Conservation (phyloP, 345 rosid genomes). For the Hevea brasiliensis region DNA sequence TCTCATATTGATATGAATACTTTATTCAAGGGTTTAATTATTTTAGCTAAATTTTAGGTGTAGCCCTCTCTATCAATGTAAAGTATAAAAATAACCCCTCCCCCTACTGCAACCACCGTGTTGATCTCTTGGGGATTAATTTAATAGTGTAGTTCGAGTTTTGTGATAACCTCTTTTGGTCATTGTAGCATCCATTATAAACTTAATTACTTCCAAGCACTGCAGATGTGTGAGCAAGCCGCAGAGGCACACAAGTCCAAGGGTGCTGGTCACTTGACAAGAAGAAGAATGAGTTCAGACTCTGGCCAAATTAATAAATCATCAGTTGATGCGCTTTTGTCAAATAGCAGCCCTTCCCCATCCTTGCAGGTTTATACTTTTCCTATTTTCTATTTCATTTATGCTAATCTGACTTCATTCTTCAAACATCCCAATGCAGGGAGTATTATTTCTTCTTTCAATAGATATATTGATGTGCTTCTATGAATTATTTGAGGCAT, state of each 20-base stretch:
- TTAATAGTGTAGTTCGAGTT: not conserved
- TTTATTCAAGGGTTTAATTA: too few relatives aligned
- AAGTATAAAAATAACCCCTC: too few relatives aligned
- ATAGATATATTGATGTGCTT: not conserved
- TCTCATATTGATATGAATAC: too few relatives aligned
- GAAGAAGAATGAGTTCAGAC: slow-evolving; percentile 75
- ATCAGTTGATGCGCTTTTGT: slow-evolving; percentile 88
- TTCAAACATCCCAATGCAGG: too few relatives aligned
- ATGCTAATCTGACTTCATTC: not conserved
- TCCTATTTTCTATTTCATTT: not conserved
- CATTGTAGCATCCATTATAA: not conserved
- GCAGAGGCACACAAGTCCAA: slow-evolving; percentile 93
- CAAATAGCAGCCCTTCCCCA: slow-evolving; percentile 46
- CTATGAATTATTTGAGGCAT: not conserved
- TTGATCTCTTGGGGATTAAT: not conserved
- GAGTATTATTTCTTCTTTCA: not conserved
- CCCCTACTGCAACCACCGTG: not conserved
- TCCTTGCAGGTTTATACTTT: slow-evolving; percentile 57
- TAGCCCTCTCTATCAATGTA: too few relatives aligned
- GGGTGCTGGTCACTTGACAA: slow-evolving; percentile 55
- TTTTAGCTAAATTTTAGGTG: too few relatives aligned
- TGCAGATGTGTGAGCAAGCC: slow-evolving; percentile 96
- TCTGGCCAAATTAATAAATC: slow-evolving; percentile 61
- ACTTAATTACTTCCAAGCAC: slow-evolving; percentile 12
- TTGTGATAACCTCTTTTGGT: not conserved